Evolutionary conservation across 306 rosid genomes (phyloP).

Genomic region (Aeschynomene evenia): DNA sequence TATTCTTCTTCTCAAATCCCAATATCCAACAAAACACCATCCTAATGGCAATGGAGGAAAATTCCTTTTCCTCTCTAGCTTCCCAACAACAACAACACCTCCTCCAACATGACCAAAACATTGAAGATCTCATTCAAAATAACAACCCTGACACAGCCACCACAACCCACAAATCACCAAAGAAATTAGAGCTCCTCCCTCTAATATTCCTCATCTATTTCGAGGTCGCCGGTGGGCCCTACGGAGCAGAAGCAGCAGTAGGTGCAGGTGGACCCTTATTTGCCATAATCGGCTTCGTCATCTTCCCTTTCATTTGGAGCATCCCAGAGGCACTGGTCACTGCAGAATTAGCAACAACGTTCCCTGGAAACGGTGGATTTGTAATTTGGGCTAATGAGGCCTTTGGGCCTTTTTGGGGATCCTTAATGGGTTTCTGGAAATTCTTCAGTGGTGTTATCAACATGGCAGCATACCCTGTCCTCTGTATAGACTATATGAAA

Average conservation of each 20-base stretch:
- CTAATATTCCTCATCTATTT: slow-evolving; percentile 51
- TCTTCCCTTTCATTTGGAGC: background rate
- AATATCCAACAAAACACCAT: too few species aligned
- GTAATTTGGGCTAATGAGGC: background rate
- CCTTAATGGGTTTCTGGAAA: background rate
- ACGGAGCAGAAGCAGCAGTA: slow-evolving; percentile 25
- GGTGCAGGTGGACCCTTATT: background rate
- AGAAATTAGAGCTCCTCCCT: slow-evolving; percentile 39
- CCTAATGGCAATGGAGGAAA: background rate
- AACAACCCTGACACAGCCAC: background rate
- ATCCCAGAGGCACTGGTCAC: background rate
- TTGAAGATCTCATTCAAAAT: background rate
- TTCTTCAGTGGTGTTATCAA: background rate
- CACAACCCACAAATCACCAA: background rate
- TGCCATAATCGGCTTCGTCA: background rate
- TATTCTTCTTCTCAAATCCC: too few species aligned
- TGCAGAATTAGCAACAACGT: background rate
- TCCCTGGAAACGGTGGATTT: background rate
- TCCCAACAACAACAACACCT: background rate
- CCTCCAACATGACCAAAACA: background rate
- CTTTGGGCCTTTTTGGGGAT: background rate
- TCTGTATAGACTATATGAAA: slow-evolving; percentile 31
- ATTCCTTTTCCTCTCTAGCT: background rate
- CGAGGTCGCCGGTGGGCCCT: slow-evolving; percentile 43
- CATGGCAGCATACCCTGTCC: background rate